These are phyloP conservation scores for Globisporangium uncinulatum DNA, from an alignment of 352 stramenopile genomes.

Conservation along the genomic window DNA sequence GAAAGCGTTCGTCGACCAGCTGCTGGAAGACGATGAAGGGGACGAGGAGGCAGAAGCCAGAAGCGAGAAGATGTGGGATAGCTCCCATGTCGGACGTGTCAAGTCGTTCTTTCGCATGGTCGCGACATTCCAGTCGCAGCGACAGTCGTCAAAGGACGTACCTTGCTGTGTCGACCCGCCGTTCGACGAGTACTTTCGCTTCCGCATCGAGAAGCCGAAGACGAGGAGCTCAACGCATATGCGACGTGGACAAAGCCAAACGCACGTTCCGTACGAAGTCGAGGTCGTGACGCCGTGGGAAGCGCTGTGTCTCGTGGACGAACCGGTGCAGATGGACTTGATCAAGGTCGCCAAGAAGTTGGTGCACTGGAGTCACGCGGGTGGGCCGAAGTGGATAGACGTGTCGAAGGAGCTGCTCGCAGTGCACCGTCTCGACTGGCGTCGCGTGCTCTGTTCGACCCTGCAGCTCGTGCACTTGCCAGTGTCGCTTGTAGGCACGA, in stretches of 20 bases:
- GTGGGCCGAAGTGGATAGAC: conserved; percentile 32
- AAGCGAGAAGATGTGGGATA: background rate
- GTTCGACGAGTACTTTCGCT: conserved; percentile 70
- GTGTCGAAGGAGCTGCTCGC: conserved; percentile 53
- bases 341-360: conserved; percentile 58
- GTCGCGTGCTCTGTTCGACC: conserved; percentile 63
- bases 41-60: conserved; percentile 13
- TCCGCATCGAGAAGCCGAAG: conserved; percentile 37
- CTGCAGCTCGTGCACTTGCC: conserved; percentile 67
- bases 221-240: conserved; percentile 1
- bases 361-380: conserved; percentile 16
- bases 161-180: conserved; percentile 45
- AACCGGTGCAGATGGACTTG: conserved; percentile 51
- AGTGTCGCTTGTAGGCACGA: conserved; percentile 46
- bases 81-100: conserved; percentile 29
- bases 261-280: conserved; percentile 33
- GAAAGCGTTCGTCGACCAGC: conserved; percentile 70
- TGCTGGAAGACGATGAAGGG: conserved; percentile 26
- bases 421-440: conserved; percentile 70
- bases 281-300: conserved; percentile 63
- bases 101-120: conserved; percentile 48
- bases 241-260: conserved; percentile 8
- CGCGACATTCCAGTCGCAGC: conserved; percentile 52
- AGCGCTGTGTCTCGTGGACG: conserved; percentile 57
- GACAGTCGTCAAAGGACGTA: conserved; percentile 36